Evolutionary conservation across 345 rosid species (phyloP), one percentile per base, ranked within the genome.

Genomic region (Luvunga scandens): DNA sequence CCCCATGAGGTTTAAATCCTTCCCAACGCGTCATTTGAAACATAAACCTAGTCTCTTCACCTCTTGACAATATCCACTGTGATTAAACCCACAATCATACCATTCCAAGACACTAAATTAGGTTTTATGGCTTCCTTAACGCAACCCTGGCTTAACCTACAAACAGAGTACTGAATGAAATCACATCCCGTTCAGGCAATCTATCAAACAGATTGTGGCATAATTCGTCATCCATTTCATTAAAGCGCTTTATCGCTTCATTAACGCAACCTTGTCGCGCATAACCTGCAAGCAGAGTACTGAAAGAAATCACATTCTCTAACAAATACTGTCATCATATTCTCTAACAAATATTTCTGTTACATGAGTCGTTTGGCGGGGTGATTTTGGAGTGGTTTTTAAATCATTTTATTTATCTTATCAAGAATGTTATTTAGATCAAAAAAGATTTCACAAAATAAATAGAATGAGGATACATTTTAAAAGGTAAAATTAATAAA

Each of bases 71-170:
- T 61, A n/a, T 27, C 85, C 66, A 16, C 85, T 79, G 12, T 66
- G 81, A 79, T 81, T 81, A 71, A 81, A 83, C 53, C 86, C 0
- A 80, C 57, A 83, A 83, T 79, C 77, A 81, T 66, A 45, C 88
- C 83, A 77, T 79, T 83, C 88, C 88, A 83, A 5, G 85, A 78
- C 24, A 86, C 74, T 69, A 70, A 70, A 74, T 83, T 86, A 14
- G 81, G 61, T 56, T 63, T 71, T 30, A 65, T 77, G 1, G 80
- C 65, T 66, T 81, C 84, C 30, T 77, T 63, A 4, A 86, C 78
- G 1, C 55, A 55, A 8, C 85, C 86, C 50, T 66, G 76, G 39
- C 78, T 75, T 81, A 81, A 31, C 76, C 80, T 1, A 83, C 59
- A 30, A 81, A 64, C 71, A 83, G 78, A 73, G 86, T 84, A 66